Percentiles rank a stretch among this genome's conserved stretches.
Conservation (phyloP, 371 early-diverging fungal genomes). For the Mortierella sp. region DNA sequence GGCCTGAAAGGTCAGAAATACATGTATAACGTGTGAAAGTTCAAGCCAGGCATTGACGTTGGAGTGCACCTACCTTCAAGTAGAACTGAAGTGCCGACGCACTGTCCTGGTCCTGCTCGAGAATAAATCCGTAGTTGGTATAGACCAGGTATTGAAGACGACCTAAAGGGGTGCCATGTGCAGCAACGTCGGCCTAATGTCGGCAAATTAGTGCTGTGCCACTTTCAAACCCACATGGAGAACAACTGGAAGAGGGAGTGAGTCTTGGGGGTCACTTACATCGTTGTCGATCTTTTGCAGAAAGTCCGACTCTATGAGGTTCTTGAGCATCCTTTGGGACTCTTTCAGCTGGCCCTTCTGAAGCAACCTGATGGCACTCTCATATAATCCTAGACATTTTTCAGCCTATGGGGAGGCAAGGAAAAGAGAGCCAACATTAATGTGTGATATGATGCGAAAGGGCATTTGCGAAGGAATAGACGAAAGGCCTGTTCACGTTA, state of each 20-base stretch:
- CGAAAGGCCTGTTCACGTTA: too few species aligned
- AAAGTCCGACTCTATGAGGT: constrained; percentile 58
- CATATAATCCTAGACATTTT: constrained; percentile 59
- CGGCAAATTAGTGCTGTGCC: too few species aligned
- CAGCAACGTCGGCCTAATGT: constrained; percentile 35
- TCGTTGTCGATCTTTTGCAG: constrained; percentile 55
- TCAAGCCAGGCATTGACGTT: too few species aligned
- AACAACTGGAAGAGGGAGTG: too few species aligned
- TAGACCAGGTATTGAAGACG: constrained; percentile 65
- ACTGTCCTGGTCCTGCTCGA: constrained; percentile 56
- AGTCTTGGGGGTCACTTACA: too few species aligned
- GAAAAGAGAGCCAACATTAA: not conserved
- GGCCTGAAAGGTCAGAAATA: too few species aligned
- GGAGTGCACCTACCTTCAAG: constrained; percentile 57
- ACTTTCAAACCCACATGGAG: too few species aligned
- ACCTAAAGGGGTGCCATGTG: constrained; percentile 51
- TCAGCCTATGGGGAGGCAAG: constrained; percentile 55
- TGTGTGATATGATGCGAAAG: too few species aligned
- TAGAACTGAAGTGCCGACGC: constrained; percentile 60
- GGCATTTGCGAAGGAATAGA: too few species aligned
- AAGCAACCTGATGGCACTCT: constrained; percentile 60
- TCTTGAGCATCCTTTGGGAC: constrained; percentile 58
- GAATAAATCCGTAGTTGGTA: constrained; percentile 68
- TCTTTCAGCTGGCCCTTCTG: constrained; percentile 57
- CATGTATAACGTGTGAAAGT: too few species aligned